Evolutionary conservation across 495 filamentous ascomycete genomes (phyloP).

Genomic region (Apiosordaria backusii): DNA sequence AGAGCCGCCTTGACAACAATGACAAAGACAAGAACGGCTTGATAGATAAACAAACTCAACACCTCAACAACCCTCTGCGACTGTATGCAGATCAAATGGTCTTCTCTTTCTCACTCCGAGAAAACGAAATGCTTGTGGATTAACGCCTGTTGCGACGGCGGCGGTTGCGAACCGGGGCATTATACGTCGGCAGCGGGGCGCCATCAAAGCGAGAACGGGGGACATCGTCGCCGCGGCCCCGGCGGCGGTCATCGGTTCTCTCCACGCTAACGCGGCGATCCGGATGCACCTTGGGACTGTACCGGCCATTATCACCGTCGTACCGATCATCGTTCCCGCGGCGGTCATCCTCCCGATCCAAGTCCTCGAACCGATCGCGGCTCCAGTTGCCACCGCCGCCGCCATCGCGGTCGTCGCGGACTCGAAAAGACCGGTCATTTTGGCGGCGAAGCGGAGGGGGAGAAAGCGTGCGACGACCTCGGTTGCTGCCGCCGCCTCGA

Average conservation of each 20-base stretch:
- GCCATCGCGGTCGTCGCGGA: not conserved
- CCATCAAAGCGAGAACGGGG: conserved; percentile 32
- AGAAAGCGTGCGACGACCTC: not conserved
- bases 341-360: conserved; percentile 4
- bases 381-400: not conserved
- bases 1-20: not conserved
- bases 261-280: not conserved
- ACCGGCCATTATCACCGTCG: not conserved
- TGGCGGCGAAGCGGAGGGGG: not conserved
- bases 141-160: conserved; percentile 20
- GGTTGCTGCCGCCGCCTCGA: not conserved
- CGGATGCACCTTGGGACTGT: not conserved
- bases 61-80: not conserved
- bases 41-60: too few relatives aligned
- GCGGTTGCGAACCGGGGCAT: conserved; percentile 6
- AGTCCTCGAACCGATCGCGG: not conserved
- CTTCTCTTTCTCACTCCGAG: not conserved
- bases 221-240: conserved; percentile 10
- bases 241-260: not conserved
- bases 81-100: not conserved
- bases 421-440: not conserved
- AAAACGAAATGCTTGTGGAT: too few relatives aligned
- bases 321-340: conserved; percentile 3
- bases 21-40: not conserved
- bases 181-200: conserved; percentile 29